Evolutionary conservation across 1,284 basidiomycete genomes (phyloP).

Genomic region (Pyrrhoderma lamaoense): DNA sequence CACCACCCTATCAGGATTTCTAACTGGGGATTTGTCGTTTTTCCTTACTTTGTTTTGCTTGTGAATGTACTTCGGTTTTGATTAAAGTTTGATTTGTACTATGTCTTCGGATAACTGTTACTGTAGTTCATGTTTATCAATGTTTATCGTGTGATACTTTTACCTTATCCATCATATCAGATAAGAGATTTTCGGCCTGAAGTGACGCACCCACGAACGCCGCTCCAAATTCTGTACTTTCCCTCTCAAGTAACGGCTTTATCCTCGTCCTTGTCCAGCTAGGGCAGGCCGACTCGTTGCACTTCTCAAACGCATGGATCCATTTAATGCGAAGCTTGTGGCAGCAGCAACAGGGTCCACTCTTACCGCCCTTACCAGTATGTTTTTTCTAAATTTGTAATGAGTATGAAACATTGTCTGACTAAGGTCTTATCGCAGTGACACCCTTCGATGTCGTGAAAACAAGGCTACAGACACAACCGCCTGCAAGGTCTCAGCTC

Average conservation of each 20-base stretch:
- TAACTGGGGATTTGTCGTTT: slow-evolving; percentile 22
- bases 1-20: slow-evolving; percentile 62
- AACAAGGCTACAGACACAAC: slow-evolving; percentile 85
- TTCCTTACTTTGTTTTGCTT: too few relatives aligned
- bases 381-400: slow-evolving; percentile 23
- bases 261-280: too few relatives aligned
- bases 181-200: not conserved
- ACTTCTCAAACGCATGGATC: slow-evolving; percentile 54
- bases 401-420: too few relatives aligned
- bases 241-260: not conserved
- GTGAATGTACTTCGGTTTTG: too few relatives aligned
- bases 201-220: not conserved
- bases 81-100: too few relatives aligned
- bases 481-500: slow-evolving; percentile 37
- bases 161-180: not conserved
- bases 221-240: not conserved
- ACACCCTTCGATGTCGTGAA: slow-evolving; percentile 94
- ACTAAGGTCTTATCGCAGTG: slow-evolving; percentile 44
- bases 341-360: slow-evolving; percentile 78
- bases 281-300: too few relatives aligned
- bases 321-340: slow-evolving; percentile 69
- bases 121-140: too few relatives aligned
- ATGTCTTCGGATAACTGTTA: too few relatives aligned
- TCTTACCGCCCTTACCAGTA: slow-evolving; percentile 78
- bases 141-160: too few relatives aligned